phyloP scores from a whole-genome alignment of 75 land plant species.

The Isoetes taiwanensis region DNA sequence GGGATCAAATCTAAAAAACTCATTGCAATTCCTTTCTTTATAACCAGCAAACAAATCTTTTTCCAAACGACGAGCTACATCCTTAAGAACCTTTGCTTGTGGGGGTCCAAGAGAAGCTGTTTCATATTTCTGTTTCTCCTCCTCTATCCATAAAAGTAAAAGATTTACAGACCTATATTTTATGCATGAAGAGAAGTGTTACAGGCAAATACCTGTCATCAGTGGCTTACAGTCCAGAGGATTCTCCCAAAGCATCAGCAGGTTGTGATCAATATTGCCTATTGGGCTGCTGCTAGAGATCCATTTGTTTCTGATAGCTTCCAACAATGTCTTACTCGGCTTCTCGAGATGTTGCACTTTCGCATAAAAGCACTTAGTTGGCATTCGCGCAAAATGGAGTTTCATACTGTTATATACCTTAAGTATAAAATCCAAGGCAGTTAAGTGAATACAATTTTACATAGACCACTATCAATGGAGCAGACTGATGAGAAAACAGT shows the following conservation, averaged over 20 bases:
- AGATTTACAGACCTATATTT: neutral
- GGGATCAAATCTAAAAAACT: conserved; percentile 34
- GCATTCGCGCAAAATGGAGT: conserved; percentile 40
- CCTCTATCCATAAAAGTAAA: conserved; percentile 16
- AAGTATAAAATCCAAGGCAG: neutral
- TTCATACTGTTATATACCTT: conserved; percentile 37
- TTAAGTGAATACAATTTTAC: neutral
- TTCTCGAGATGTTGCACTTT: conserved; percentile 26
- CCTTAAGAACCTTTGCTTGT: conserved; percentile 26
- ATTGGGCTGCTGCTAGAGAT: conserved; percentile 29
- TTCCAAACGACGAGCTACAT: conserved; percentile 34
- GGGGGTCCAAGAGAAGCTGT: conserved; percentile 27
- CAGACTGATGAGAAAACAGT: neutral
- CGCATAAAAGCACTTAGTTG: conserved; percentile 28
- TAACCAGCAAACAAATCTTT: conserved; percentile 17
- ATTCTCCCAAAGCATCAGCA: conserved; percentile 36
- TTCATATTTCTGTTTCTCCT: conserved; percentile 16
- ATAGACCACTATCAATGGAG: neutral
- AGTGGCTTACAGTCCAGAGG: conserved; percentile 35
- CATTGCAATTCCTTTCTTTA: conserved; percentile 25
- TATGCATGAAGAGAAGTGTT: neutral
- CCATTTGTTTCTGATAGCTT: conserved; percentile 29
- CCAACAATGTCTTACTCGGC: conserved; percentile 32
- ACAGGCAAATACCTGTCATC: conserved; percentile 48
- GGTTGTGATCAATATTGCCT: conserved; percentile 30